Base-by-base conservation (phyloP, 345 rosid species). In the Hevea brasiliensis region DNA sequence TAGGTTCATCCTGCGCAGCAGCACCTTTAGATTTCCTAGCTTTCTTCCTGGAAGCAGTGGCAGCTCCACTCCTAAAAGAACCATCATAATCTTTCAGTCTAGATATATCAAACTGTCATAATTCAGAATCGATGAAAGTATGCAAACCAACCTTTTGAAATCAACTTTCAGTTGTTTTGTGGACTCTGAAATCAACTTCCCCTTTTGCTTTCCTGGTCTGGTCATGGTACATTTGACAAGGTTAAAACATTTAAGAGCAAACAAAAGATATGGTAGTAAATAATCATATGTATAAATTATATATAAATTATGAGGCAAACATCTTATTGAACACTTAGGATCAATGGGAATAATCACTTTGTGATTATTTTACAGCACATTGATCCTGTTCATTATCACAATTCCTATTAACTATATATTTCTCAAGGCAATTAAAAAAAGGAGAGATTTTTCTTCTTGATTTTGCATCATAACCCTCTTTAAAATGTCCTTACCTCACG, bases 161-260 rank as follows among this genome's bases (percentile, higher is more conserved):
- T 71, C 70, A 18, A 54, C 41, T 47, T 68, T 80, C 50, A 37
- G 74, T 55, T 60, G 60, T 60, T 61, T 77, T 12, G 61, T 27
- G 26, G 53, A 74, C 42, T 70, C 76, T 55, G 73, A 48, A 69
- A 78, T 64, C 6, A 58, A 61, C 62, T 79, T 72, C 7, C 72
- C 51, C 59, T 79, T 81, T 42, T 54, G 69, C 75, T 76, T 76
- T 48, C 51, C 78, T 59, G 63, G 61, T 70, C 91, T 89, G 84
- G 61, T 68, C 44, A 77, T 24, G n/a, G n/a, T n/a, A 72, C 27
- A 68, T 51, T 41, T 58, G 51, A 67, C 26, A 57, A 76, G 64
- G 70, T 21, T 40, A 64, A 72, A 44, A 59, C 50, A 23, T 65
- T n/a, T n/a, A n/a, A n/a, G n/a, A n/a, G n/a, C n/a, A n/a, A n/a